Evolutionary conservation across 345 rosid species (phyloP), one percentile per base, ranked within the genome.

Genomic region (Brassica nigra): DNA sequence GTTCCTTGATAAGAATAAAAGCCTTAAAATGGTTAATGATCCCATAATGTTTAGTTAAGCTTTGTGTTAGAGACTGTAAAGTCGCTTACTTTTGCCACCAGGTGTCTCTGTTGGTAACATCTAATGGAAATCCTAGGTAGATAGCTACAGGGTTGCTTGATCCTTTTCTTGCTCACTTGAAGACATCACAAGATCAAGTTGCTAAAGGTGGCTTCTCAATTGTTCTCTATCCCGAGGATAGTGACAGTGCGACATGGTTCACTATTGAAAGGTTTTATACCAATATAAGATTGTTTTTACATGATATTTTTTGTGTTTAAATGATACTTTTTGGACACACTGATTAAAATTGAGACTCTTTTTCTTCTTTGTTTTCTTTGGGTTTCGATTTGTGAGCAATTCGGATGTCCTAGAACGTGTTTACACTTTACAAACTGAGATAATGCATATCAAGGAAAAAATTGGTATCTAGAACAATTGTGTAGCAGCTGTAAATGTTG

Each of bases 371-470:
- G 57, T 31, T 65, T 68, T 78, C 2, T 78, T 57, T 79, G 93
- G 99, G 91, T 95, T 93, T 90, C 99, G 98, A 49, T 95, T 95
- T 83, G 98, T 95, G 76, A 95, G 94, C 78, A 93, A 91, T 77
- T 97, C 98, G 0, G 99, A 93, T 87, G 79, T 93, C 34, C 69
- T 95, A 78, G 99, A 95, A 75, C 85, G 98, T 63, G 97, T 91
- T 55, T 80, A 90, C 74, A 83, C 87, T 11, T 71, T 89, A 57
- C 98, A 95, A 85, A 91, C 97, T 52, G 98, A 93, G 89, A 91
- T 95, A 69, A 78, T 88, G 81, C 99, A 95, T 86, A 91, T 93
- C 55, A 92, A 88, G 68, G 93, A 91, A 85, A 87, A 96, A 75
- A 89, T 93, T 85, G 86, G 86, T 36, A 87, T 86, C 69, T 98